Evolutionary conservation across 192 early-diverging fungal genomes (phyloP).

Genomic region (Coemansia sp.): DNA sequence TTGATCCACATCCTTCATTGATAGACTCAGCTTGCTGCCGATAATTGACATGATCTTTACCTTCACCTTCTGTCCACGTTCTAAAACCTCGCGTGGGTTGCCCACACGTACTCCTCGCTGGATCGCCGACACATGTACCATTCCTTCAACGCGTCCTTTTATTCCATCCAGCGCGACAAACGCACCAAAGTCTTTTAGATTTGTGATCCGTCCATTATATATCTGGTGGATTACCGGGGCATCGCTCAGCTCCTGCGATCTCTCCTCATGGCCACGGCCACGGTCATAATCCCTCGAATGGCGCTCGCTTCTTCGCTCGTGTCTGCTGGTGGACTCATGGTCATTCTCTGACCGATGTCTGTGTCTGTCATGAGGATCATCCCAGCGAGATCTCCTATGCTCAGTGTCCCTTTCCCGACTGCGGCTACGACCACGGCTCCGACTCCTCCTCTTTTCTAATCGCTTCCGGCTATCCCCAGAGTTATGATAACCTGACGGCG

Average conservation of each 20-base stretch:
- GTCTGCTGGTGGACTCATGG: background rate
- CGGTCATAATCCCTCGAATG: background rate
- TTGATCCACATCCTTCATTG: conserved; percentile 98
- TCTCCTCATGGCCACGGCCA: background rate
- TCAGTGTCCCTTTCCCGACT: background rate
- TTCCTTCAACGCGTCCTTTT: conserved; percentile 73
- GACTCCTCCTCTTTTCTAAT: conserved; percentile 21
- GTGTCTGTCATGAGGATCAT: conserved; percentile 34
- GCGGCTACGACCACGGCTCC: conserved; percentile 12
- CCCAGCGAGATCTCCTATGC: conserved; percentile 32
- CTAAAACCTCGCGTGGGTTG: conserved; percentile 85
- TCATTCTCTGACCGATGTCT: background rate
- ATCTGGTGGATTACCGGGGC: conserved; percentile 89
- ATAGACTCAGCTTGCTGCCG: conserved; percentile 78
- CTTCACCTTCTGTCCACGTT: conserved; percentile 76
- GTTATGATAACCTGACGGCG: conserved; percentile 5
- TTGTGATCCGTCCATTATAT: conserved; percentile 79
- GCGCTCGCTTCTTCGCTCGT: background rate
- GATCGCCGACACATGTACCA: conserved; percentile 85
- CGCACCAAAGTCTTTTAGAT: conserved; percentile 89
- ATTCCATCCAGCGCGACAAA: conserved; percentile 88
- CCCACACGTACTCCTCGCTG: conserved; percentile 62
- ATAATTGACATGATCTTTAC: conserved; percentile 94
- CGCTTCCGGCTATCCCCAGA: background rate
- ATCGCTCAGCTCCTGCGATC: conserved; percentile 59